Evolutionary conservation across 75 land plant genomes (phyloP).

Genomic region (Cupressus sempervirens): DNA sequence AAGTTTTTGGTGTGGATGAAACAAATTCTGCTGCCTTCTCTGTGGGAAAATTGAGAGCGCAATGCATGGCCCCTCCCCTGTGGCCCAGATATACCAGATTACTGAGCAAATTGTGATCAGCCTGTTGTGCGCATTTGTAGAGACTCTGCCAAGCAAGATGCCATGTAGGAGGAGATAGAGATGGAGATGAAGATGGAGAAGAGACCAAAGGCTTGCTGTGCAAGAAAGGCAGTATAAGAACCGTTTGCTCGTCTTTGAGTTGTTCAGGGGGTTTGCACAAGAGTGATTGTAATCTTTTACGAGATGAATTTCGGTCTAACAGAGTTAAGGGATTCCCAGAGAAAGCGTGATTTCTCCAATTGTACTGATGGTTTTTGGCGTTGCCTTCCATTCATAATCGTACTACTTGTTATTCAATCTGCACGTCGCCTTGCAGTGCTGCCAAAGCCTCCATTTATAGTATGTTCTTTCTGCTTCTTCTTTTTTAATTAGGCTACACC

Average conservation of each 20-base stretch:
- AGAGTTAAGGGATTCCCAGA: neutral
- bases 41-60: constrained; percentile 53
- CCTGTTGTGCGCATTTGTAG: constrained; percentile 15
- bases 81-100: constrained; percentile 69
- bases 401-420: no score
- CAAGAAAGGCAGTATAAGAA: constrained; percentile 46
- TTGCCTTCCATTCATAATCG: no score
- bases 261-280: neutral
- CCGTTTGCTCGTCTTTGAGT: neutral
- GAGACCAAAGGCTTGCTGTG: constrained; percentile 68
- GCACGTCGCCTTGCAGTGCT: no score
- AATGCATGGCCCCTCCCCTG: constrained; percentile 37
- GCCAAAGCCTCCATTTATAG: no score
- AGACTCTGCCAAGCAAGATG: constrained; percentile 65
- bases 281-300: neutral
- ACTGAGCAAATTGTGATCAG: constrained; percentile 22
- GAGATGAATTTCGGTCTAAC: neutral
- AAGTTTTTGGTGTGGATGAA: neutral
- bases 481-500: no score
- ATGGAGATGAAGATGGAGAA: constrained; percentile 1
- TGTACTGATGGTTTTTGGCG: neutral
- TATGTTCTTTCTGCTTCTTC: no score
- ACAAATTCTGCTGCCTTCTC: constrained; percentile 13
- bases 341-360: neutral
- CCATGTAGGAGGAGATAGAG: constrained; percentile 32